Percentiles rank a stretch among this genome's conserved stretches.
These are phyloP conservation scores for Lachancea sp. DNA, from an alignment of 805 yeast species.

Conservation along the genomic window DNA sequence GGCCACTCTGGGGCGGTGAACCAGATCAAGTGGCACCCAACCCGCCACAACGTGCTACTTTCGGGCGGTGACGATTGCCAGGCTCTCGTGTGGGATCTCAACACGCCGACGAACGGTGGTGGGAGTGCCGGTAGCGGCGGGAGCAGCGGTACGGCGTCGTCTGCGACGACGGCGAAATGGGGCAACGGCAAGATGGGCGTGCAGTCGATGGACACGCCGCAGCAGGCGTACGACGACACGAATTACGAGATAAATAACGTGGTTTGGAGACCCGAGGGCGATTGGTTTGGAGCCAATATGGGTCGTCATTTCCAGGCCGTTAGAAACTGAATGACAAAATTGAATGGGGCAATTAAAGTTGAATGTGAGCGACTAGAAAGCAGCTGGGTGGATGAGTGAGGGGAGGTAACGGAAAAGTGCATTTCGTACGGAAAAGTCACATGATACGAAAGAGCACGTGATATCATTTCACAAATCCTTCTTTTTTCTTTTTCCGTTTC, in stretches of 20 bases:
- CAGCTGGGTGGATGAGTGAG: no score
- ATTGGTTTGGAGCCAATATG: constrained; percentile 72
- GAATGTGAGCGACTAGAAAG: no score
- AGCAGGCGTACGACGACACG: constrained; percentile 51
- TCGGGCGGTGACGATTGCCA: constrained; percentile 73
- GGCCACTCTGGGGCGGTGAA: constrained; percentile 68
- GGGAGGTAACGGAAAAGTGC: no score
- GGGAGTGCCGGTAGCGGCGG: no score
- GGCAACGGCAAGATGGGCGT: constrained; percentile 12
- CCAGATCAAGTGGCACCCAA: constrained; percentile 79
- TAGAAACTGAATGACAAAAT: no score
- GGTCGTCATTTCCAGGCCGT: constrained; percentile 68
- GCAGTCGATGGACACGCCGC: constrained; percentile 25
- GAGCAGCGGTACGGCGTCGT: constrained; percentile 13
- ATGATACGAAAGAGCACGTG: no score
- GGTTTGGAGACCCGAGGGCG: constrained; percentile 65
- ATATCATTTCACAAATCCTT: no score
- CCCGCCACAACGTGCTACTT: constrained; percentile 46
- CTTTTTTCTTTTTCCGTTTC: no score
- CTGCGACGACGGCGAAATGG: constrained; percentile 13
- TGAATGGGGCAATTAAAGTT: no score
- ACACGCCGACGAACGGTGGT: constrained; percentile 12
- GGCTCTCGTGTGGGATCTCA: constrained; percentile 62
- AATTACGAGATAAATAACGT: constrained; percentile 66
- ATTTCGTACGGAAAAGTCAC: no score